phyloP scores from a whole-genome alignment of 192 early-diverging fungal species.

The Linnemannia zychae region DNA sequence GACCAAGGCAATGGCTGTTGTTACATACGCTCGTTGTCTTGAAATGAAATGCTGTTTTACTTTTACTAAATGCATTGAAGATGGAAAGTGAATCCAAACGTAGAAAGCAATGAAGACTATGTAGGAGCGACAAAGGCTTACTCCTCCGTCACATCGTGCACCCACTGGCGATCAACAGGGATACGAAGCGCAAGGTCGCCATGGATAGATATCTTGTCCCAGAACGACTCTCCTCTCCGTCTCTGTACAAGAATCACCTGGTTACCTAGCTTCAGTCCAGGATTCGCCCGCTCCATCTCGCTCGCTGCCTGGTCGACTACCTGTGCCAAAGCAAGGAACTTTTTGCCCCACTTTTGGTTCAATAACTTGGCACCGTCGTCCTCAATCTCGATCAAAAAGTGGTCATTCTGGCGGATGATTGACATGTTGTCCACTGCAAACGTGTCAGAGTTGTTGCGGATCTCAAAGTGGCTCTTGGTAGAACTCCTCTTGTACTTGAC shows the following conservation, averaged over 20 bases:
- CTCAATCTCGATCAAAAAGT: slow-evolving; percentile 36
- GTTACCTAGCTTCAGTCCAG: slow-evolving; percentile 28
- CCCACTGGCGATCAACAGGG: slow-evolving; percentile 41
- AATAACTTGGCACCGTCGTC: slow-evolving; percentile 44
- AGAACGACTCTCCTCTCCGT: slow-evolving; percentile 18
- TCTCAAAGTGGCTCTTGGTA: slow-evolving; percentile 7
- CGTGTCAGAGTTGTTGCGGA: slow-evolving; percentile 11
- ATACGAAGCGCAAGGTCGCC: slow-evolving; percentile 34
- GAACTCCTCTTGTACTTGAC: not conserved
- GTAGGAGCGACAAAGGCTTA: slow-evolving; percentile 11
- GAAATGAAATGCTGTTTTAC: too few relatives aligned
- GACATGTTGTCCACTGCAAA: slow-evolving; percentile 16
- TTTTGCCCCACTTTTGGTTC: slow-evolving; percentile 37
- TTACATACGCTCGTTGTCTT: too few relatives aligned
- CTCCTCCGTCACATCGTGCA: slow-evolving; percentile 41
- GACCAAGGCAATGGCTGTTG: too few relatives aligned
- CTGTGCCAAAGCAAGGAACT: slow-evolving; percentile 30
- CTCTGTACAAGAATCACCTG: slow-evolving; percentile 40
- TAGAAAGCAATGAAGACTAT: not conserved
- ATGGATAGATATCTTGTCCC: slow-evolving; percentile 33
- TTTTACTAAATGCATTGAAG: too few relatives aligned
- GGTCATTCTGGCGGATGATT: slow-evolving; percentile 24
- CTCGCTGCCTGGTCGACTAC: slow-evolving; percentile 28
- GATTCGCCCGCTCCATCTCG: slow-evolving; percentile 26
- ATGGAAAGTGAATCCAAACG: too few relatives aligned